Conservation (phyloP, 208 protist species). For the Eutreptiella sp. region DNA sequence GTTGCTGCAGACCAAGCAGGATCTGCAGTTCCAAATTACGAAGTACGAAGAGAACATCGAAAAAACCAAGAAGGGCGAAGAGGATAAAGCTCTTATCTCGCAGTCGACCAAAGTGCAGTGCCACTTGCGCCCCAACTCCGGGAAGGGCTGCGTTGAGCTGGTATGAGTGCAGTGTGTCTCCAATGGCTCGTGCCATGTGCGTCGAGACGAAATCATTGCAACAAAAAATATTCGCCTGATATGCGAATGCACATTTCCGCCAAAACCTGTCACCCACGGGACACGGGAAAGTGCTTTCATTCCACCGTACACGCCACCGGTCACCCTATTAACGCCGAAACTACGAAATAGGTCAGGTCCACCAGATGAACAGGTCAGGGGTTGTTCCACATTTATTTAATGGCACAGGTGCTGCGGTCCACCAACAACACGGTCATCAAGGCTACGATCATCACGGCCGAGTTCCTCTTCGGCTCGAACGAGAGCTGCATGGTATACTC, state of each 20-base stretch:
- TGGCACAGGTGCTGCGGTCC: too few species aligned
- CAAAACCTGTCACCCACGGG: too few species aligned
- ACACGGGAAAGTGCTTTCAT: too few species aligned
- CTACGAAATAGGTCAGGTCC: too few species aligned
- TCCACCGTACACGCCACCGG: too few species aligned
- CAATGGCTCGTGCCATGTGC: not conserved
- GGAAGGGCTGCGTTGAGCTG: slow-evolving; percentile 39
- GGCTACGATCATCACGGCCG: slow-evolving; percentile 56
- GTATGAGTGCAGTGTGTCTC: slow-evolving; percentile 9
- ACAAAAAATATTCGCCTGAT: too few species aligned
- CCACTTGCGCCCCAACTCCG: slow-evolving; percentile 32
- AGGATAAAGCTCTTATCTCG: slow-evolving; percentile 53
- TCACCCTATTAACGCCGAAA: too few species aligned
- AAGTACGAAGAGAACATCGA: slow-evolving; percentile 63
- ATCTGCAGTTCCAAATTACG: slow-evolving; percentile 58
- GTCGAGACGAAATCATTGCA: too few species aligned
- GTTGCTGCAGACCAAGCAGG: slow-evolving; percentile 38
- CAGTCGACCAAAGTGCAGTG: slow-evolving; percentile 45
- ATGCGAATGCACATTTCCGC: too few species aligned
- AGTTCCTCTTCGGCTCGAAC: slow-evolving; percentile 36
- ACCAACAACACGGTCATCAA: slow-evolving; percentile 54
- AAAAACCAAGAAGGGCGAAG: slow-evolving; percentile 51
- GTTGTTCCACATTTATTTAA: too few species aligned
- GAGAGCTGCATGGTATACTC: slow-evolving; percentile 45
- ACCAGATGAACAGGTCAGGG: too few species aligned